phyloP scores from a whole-genome alignment of 345 rosid genomes.

The Arabidopsis suecica region DNA sequence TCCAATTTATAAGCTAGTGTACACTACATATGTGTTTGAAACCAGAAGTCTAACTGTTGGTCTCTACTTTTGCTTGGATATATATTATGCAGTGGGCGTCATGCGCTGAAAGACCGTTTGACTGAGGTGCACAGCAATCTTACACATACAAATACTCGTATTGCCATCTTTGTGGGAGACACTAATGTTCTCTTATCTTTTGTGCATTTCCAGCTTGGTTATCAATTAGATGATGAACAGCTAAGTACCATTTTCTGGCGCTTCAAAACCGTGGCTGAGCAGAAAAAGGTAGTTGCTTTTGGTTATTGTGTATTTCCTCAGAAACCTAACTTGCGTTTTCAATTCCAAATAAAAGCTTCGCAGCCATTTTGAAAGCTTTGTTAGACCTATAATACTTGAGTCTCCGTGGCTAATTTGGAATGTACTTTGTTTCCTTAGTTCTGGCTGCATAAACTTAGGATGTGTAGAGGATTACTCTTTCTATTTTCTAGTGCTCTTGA shows the following conservation, averaged over 20 bases:
- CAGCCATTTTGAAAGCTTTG: neutral
- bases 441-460: neutral
- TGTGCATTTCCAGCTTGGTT: conserved; percentile 72
- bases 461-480: conserved; percentile 21
- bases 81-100: conserved; percentile 77
- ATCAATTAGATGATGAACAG: conserved; percentile 73
- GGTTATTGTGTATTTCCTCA: neutral
- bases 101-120: conserved; percentile 80
- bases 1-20: conserved; percentile 10
- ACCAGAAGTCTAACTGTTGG: conserved; percentile 25
- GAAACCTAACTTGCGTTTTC: neutral
- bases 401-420: neutral
- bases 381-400: neutral
- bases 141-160: neutral
- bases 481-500: neutral
- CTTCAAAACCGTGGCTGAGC: conserved; percentile 91
- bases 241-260: conserved; percentile 80
- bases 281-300: conserved; percentile 67
- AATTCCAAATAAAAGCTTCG: neutral
- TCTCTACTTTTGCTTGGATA: conserved; percentile 25
- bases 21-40: conserved; percentile 18
- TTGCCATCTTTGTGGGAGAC: conserved; percentile 8
- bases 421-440: neutral
- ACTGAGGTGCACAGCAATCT: conserved; percentile 59
- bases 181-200: conserved; percentile 37